Evolutionary conservation across 495 filamentous ascomycete species (phyloP).

Genomic region (Hypoxylon perforatum): DNA sequence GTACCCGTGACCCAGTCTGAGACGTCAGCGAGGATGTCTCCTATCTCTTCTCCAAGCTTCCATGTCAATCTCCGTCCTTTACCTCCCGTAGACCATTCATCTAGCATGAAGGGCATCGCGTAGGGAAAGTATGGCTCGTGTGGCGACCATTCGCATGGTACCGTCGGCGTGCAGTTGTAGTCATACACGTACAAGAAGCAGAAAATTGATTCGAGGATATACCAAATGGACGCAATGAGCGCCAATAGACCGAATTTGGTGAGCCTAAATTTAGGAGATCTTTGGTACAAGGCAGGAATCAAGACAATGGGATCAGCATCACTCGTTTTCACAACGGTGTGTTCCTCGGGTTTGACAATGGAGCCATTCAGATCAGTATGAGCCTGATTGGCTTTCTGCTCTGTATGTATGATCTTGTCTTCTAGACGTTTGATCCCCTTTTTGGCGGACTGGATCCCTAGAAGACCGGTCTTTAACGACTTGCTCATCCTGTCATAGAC

Average conservation of each 20-base stretch:
- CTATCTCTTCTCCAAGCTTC: slow-evolving; percentile 47
- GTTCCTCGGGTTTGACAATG: slow-evolving; percentile 10
- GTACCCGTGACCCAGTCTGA: slow-evolving; percentile 53
- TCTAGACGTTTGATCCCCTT: slow-evolving; percentile 75
- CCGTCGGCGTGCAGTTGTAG: slow-evolving; percentile 57
- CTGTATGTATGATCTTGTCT: slow-evolving; percentile 61
- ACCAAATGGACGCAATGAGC: slow-evolving; percentile 64
- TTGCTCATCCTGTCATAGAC: slow-evolving; percentile 67
- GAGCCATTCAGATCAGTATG: slow-evolving; percentile 9
- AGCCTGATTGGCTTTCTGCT: slow-evolving; percentile 39
- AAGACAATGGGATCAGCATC: slow-evolving; percentile 56
- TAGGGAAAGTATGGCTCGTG: slow-evolving; percentile 64
- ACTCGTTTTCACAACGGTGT: slow-evolving; percentile 24
- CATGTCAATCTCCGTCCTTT: slow-evolving; percentile 47
- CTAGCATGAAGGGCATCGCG: slow-evolving; percentile 65
- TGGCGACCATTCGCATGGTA: slow-evolving; percentile 58
- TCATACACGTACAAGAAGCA: slow-evolving; percentile 69
- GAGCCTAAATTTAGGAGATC: slow-evolving; percentile 57
- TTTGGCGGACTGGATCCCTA: slow-evolving; percentile 73
- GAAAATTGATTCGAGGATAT: slow-evolving; percentile 68
- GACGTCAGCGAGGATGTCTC: slow-evolving; percentile 54
- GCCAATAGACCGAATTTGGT: slow-evolving; percentile 68
- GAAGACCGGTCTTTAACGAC: slow-evolving; percentile 66
- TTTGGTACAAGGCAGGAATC: slow-evolving; percentile 69
- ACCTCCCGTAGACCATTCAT: slow-evolving; percentile 64